Conservation (phyloP, 2,329 filamentous ascomycete genomes). For the Colletotrichum paranaense region DNA sequence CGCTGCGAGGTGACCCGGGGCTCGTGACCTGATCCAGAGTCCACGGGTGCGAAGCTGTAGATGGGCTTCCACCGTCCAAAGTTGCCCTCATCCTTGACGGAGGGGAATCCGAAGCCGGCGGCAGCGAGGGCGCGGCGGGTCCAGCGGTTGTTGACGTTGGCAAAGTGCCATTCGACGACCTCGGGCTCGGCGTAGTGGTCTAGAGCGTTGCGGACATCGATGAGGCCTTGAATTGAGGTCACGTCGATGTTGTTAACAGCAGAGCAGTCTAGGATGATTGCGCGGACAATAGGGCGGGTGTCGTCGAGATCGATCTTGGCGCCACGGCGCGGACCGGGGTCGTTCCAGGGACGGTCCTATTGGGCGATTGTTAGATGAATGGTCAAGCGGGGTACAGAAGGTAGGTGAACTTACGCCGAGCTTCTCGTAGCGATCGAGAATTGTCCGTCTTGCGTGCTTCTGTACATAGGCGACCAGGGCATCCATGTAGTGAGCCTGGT, state of each 20-base stretch:
- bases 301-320: constrained; percentile 45
- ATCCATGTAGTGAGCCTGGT: constrained; percentile 60
- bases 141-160: constrained; percentile 66
- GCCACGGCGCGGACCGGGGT: constrained; percentile 55
- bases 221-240: constrained; percentile 66
- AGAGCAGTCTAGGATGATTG: constrained; percentile 68
- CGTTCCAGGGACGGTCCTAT: constrained; percentile 66
- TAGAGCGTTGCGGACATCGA: constrained; percentile 65
- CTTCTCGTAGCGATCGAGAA: constrained; percentile 55
- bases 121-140: constrained; percentile 65
- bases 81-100: constrained; percentile 40
- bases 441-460: constrained; percentile 52
- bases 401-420: constrained; percentile 52
- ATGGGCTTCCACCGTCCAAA: constrained; percentile 46
- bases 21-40: constrained; percentile 27
- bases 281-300: constrained; percentile 59
- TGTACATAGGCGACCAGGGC: constrained; percentile 52
- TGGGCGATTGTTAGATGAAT: background rate
- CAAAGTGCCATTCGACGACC: constrained; percentile 64
- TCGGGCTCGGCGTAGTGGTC: constrained; percentile 63
- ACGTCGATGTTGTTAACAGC: constrained; percentile 68
- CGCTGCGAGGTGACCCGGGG: constrained; percentile 28
- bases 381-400: too few relatives aligned
- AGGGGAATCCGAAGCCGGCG: constrained; percentile 65
- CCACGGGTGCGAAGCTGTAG: constrained; percentile 46